These are phyloP conservation scores for Naganishia friedmannii DNA, from an alignment of 768 basidiomycete species.

Conservation along the genomic window DNA sequence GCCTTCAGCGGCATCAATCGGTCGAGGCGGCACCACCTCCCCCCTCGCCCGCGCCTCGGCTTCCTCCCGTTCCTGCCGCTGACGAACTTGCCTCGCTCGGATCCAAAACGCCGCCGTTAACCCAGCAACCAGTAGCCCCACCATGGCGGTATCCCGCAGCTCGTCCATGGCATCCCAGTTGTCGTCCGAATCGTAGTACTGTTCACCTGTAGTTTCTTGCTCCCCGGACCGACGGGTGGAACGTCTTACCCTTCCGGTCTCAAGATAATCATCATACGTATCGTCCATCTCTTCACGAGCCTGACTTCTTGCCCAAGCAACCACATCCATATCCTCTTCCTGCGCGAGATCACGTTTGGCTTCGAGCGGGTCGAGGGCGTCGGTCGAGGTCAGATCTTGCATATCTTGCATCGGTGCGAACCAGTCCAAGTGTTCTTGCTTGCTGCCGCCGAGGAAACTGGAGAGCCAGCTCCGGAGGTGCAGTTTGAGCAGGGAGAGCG, in stretches of 20 bases:
- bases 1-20: background rate
- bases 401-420: constrained; percentile 6
- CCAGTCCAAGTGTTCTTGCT: constrained; percentile 32
- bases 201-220: constrained; percentile 50
- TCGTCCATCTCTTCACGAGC: constrained; percentile 58
- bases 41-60: constrained; percentile 23
- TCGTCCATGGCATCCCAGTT: constrained; percentile 56
- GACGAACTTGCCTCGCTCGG: constrained; percentile 71
- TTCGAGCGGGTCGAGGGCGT: constrained; percentile 1
- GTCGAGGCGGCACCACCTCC: constrained; percentile 1
- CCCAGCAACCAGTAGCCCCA: constrained; percentile 68
- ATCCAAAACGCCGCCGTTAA: constrained; percentile 75
- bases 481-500: constrained; percentile 74
- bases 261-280: constrained; percentile 49
- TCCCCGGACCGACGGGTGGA: constrained; percentile 54
- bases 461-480: constrained; percentile 82
- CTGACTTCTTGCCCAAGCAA: constrained; percentile 17
- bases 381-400: background rate
- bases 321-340: constrained; percentile 25
- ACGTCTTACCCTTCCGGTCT: constrained; percentile 77
- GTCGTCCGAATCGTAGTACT: constrained; percentile 32
- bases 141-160: constrained; percentile 29
- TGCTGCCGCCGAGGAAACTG: constrained; percentile 66
- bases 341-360: constrained; percentile 27
- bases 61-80: constrained; percentile 62